Conservation (phyloP, 176 grass and related monocot species). For the Aechmea fasciata region DNA sequence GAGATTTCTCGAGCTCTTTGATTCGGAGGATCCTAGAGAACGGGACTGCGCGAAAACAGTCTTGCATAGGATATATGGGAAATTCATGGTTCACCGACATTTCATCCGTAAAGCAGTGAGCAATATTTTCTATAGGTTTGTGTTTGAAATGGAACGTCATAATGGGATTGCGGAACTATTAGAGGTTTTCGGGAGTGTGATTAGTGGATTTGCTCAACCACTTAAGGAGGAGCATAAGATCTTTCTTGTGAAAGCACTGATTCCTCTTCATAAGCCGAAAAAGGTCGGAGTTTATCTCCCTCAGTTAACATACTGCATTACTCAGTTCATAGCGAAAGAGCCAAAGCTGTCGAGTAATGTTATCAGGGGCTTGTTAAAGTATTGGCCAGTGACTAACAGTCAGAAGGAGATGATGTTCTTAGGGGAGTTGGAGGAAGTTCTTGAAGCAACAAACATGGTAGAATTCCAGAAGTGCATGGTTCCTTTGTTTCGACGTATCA, state of each 20-base stretch:
- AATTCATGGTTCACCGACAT: slow-evolving; percentile 72
- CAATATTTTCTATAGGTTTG: slow-evolving; percentile 74
- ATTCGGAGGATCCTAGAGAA: slow-evolving; percentile 92
- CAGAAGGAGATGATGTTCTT: slow-evolving; percentile 99
- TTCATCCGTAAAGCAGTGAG: slow-evolving; percentile 89
- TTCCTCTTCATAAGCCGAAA: slow-evolving; percentile 80
- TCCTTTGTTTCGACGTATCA: slow-evolving; percentile 59
- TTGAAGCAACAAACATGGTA: slow-evolving; percentile 64
- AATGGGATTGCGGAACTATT: slow-evolving; percentile 81
- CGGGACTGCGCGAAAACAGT: slow-evolving; percentile 77
- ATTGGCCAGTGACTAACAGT: slow-evolving; percentile 82
- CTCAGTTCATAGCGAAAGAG: slow-evolving; percentile 90
- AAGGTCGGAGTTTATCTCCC: slow-evolving; percentile 59
- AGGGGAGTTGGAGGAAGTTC: slow-evolving; percentile 86
- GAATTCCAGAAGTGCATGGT: slow-evolving; percentile 91
- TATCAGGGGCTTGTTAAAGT: slow-evolving; percentile 77
- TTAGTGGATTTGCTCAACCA: slow-evolving; percentile 83
- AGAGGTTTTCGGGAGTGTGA: slow-evolving; percentile 82
- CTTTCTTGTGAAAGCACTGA: slow-evolving; percentile 67
- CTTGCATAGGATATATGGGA: slow-evolving; percentile 70
- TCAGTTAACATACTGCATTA: slow-evolving; percentile 81
- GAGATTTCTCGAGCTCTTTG: slow-evolving; percentile 77
- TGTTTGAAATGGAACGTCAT: slow-evolving; percentile 66
- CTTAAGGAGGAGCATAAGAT: slow-evolving; percentile 91
- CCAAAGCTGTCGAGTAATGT: slow-evolving; percentile 64